Evolutionary conservation across 306 rosid genomes (phyloP).

Genomic region (Carpinus fangiana): DNA sequence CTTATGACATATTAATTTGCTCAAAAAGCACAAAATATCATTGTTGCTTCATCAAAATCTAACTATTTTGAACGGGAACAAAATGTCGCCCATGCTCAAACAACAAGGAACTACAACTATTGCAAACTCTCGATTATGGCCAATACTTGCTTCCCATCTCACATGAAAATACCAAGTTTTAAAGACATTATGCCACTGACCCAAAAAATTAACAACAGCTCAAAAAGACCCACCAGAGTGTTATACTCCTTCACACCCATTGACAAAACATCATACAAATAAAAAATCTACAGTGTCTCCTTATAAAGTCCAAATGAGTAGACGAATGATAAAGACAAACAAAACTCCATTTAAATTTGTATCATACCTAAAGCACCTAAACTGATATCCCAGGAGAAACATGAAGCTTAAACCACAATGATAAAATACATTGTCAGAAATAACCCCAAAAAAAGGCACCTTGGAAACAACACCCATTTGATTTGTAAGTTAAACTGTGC

Average conservation of each 20-base stretch:
- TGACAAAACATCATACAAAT: not conserved
- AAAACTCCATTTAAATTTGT: not conserved
- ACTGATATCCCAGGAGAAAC: not conserved
- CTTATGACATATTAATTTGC: not conserved
- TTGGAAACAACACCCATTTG: too few species aligned
- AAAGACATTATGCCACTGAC: not conserved
- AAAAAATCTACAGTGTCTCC: not conserved
- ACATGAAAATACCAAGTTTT: not conserved
- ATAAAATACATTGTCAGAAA: too few species aligned
- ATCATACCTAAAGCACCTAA: constrained; percentile 1
- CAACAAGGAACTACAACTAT: not conserved
- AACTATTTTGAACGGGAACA: not conserved
- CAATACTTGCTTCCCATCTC: not conserved
- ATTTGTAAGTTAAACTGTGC: too few species aligned
- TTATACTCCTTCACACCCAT: not conserved
- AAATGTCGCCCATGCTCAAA: not conserved
- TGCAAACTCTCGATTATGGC: not conserved
- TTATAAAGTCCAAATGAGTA: not conserved
- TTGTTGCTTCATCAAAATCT: too few species aligned
- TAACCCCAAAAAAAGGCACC: too few species aligned
- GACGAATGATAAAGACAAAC: not conserved
- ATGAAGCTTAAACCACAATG: not conserved
- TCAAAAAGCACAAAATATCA: not conserved
- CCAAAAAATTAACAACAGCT: not conserved
- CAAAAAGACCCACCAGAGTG: not conserved